phyloP scores from a whole-genome alignment of 495 filamentous ascomycete species.

The Talaromyces borbonicus region DNA sequence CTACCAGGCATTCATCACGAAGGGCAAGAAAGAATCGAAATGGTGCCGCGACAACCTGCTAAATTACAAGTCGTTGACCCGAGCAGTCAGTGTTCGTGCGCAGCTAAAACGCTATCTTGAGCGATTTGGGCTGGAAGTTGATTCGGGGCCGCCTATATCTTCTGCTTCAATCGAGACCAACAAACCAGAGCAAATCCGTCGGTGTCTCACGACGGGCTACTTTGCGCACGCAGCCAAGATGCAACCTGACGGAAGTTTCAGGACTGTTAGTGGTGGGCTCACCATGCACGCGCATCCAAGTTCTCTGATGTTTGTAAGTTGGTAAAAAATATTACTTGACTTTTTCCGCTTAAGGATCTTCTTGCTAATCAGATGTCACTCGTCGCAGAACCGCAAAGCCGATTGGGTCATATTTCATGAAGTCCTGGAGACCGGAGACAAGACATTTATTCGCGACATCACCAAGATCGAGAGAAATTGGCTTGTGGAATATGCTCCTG shows the following conservation, averaged over 20 bases:
- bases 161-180: conserved; percentile 21
- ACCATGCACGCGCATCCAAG: conserved; percentile 83
- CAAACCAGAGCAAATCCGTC: conserved; percentile 61
- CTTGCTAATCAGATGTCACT: conserved; percentile 14
- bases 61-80: conserved; percentile 72
- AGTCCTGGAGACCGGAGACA: conserved; percentile 81
- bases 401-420: conserved; percentile 98
- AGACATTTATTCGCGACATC: conserved; percentile 85
- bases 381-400: conserved; percentile 69
- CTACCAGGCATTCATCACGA: conserved; percentile 82
- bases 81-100: conserved; percentile 76
- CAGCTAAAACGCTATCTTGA: conserved; percentile 85
- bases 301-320: conserved; percentile 79
- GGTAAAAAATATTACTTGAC: not conserved
- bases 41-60: conserved; percentile 84
- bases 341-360: not conserved
- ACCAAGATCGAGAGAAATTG: conserved; percentile 87
- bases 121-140: conserved; percentile 65
- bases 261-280: conserved; percentile 61
- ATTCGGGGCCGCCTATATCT: conserved; percentile 42
- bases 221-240: conserved; percentile 95
- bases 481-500: conserved; percentile 80
- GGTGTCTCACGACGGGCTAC: conserved; percentile 84
- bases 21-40: conserved; percentile 70
- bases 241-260: conserved; percentile 89